Conservation (phyloP, 768 basidiomycete species). For the Mrakia frigida region DNA sequence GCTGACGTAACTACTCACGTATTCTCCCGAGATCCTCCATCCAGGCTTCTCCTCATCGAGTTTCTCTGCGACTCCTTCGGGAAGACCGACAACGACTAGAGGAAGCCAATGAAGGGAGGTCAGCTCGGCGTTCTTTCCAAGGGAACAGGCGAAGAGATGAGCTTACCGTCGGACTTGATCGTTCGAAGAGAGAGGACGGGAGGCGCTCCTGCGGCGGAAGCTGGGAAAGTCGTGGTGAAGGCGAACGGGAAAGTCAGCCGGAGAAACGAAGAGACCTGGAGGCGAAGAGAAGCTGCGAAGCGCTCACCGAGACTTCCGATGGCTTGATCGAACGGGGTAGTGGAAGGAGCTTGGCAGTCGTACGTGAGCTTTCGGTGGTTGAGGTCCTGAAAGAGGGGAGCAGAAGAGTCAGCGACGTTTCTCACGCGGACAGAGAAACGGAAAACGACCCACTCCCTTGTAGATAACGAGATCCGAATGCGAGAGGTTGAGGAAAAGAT, state of each 20-base stretch:
- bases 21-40: constrained; percentile 97
- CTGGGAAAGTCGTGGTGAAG: neutral
- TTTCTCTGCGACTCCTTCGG: constrained; percentile 56
- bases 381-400: constrained; percentile 51
- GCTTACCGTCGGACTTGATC: constrained; percentile 54
- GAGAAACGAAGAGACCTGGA: neutral
- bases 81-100: constrained; percentile 75
- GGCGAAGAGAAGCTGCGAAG: neutral
- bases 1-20: constrained; percentile 62
- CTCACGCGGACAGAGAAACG: neutral
- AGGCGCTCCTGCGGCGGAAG: constrained; percentile 74
- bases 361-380: constrained; percentile 72
- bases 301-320: constrained; percentile 80
- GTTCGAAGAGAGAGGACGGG: constrained; percentile 80
- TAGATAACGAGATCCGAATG: constrained; percentile 83
- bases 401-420: neutral
- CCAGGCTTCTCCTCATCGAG: constrained; percentile 82
- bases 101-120: neutral
- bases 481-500: constrained; percentile 85
- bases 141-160: neutral
- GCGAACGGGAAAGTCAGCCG: neutral
- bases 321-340: constrained; percentile 80
- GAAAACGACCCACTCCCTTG: constrained; percentile 56
- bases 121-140: too few species aligned
- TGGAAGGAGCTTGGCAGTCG: constrained; percentile 46